Evolutionary conservation across 2,329 filamentous ascomycete species (phyloP).

Genomic region (Aspergillus sp.): DNA sequence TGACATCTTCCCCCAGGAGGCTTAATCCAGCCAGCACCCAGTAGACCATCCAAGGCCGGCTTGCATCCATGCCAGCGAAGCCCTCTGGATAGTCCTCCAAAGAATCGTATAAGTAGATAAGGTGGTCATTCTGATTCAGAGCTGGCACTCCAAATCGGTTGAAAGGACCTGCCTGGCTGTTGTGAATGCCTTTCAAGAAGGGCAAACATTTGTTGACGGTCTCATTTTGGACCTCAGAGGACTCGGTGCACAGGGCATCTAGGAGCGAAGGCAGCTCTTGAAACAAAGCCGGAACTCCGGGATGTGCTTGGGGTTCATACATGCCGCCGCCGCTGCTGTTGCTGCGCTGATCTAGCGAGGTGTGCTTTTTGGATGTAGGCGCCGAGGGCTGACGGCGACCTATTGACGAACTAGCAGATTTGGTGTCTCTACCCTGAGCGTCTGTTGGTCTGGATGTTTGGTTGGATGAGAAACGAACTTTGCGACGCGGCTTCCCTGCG

Average conservation of each 20-base stretch:
- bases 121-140: conserved; percentile 65
- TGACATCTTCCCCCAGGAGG: conserved; percentile 73
- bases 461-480: conserved; percentile 41
- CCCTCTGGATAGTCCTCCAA: conserved; percentile 64
- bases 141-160: conserved; percentile 74
- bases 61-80: conserved; percentile 78
- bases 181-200: conserved; percentile 58
- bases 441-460: conserved; percentile 23
- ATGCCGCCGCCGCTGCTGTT: conserved; percentile 17
- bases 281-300: conserved; percentile 43
- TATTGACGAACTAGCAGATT: conserved; percentile 14
- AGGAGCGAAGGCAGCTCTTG: conserved; percentile 59
- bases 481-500: conserved; percentile 38
- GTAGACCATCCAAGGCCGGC: conserved; percentile 90
- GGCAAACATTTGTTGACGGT: conserved; percentile 70
- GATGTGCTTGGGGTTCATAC: conserved; percentile 24
- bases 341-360: conserved; percentile 10
- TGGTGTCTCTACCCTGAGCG: conserved; percentile 8
- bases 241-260: conserved; percentile 67
- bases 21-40: conserved; percentile 80
- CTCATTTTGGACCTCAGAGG: conserved; percentile 67
- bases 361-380: conserved; percentile 12
- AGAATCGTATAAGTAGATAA: conserved; percentile 50
- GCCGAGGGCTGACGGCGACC: conserved; percentile 20
- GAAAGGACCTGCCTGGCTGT: conserved; percentile 53